Base-by-base conservation (phyloP, 805 yeast species). In the Yarrowia divulgata region DNA sequence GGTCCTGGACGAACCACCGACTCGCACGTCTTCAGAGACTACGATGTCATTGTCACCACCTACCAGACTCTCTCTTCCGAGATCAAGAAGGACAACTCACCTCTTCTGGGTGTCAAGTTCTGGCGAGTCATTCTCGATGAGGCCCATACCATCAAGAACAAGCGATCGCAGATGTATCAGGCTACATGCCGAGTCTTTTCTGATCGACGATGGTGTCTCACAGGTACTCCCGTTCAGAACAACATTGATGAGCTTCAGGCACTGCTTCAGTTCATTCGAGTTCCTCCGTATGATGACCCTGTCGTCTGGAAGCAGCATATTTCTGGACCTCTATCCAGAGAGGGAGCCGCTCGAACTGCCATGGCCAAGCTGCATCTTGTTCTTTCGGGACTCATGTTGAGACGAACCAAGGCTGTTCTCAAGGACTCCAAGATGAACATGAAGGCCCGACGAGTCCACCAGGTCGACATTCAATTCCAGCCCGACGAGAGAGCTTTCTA, bases 141-240 rank as follows among this genome's bases (percentile, higher is more conserved):
- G 73, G 90, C 90, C 3, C 91, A 87, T 72, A 80, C 81, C n/a
- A 86, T 88, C 72, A 86, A 87, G 72, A 87, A 87, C 73, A 78
- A 78, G 62, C 76, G 76, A 9, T 77, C 90, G 0, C 79, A 82
- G 71, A 76, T 83, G 7, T 77, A 88, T 0, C 78, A 75, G 50
- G 88, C 88, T 0, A 79, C 84, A 70, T 79, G 79, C 50, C 75
- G 77, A 4, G 69, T 88, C 9, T 73, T 79, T 23, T 76, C 85
- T 29, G 68, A 73, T 0, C 81, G 83, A 69, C 79, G 89, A 60
- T 87, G 90, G 88, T 82, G 86, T 42, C 78, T 87, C 3, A 85
- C 90, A 2, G 91, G 91, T 66, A 87, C 91, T 0, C 91, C 90
- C 0, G 75, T 88, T 37, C 90, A 87, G 76, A 87, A 87, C 72